Base-by-base conservation (phyloP, 768 basidiomycete species). In the Trametes coccinea region DNA sequence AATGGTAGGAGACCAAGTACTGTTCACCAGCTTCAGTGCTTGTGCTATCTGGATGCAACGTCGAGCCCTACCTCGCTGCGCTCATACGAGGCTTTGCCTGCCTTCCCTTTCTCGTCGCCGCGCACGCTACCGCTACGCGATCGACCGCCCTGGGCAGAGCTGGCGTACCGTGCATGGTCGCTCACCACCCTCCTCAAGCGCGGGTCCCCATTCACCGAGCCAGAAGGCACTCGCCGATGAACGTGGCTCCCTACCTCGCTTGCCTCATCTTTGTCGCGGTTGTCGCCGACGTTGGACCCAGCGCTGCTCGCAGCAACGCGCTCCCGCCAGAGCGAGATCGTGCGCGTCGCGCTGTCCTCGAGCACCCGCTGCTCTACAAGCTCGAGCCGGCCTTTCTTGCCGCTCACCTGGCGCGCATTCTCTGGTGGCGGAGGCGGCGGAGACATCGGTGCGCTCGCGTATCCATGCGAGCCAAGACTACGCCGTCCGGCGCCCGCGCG, bases 241-340 rank as follows among this genome's bases (percentile, higher is more conserved):
- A 45, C 60, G 43, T 69, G 72, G 31, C 67, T 71, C 41, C 69
- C 65, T 54, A 57, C 63, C 27, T 65, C 69, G 48, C 66, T 69
- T 22, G 60, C 43, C 29, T 7, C 55, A 5, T 65, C 66, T 9
- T 30, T 46, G 0, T 22, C 33, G 22, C 22, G 22, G 22, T 22
- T 22, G 3, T 30, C 40, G 31, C 54, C 62, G 52, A 49, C 39
- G 27, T 29, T 41, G 11, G 51, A 34, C 43, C 64, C 70, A 30
- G 53, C 65, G 33, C 59, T 60, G 49, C 70, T 71, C 66, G 71
- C 67, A 47, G 74, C 73, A 27, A 76, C 74, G 2, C 61, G 59
- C 64, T 75, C 74, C 44, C 75, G 69, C 75, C 75, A 76, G 11
- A 75, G 55, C 31, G 74, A 71, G 52, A 76, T 72, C n/a, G 72